These are phyloP conservation scores for Lactifluus rugatus DNA, from an alignment of 768 basidiomycete species.

Conservation along the genomic window DNA sequence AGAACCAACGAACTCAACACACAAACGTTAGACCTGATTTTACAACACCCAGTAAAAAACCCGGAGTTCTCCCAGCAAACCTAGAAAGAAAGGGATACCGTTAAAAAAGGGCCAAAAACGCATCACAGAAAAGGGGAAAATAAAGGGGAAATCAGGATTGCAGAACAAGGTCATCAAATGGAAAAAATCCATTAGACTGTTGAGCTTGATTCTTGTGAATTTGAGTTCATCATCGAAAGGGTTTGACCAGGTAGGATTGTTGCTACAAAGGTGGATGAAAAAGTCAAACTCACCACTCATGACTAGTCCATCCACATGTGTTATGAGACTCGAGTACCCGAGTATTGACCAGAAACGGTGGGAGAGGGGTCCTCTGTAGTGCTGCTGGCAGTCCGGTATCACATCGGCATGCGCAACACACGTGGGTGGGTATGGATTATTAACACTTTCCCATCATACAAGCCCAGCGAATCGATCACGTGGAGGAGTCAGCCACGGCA, in stretches of 20 bases:
- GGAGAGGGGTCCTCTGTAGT: too few species aligned
- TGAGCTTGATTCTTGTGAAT: slow-evolving; percentile 38
- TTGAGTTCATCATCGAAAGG: slow-evolving; percentile 29
- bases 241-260: not conserved
- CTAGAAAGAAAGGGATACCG: not conserved
- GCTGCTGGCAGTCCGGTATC: too few species aligned
- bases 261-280: not conserved
- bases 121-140: not conserved
- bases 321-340: not conserved
- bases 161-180: slow-evolving; percentile 35
- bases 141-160: slow-evolving; percentile 32
- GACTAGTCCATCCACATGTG: not conserved
- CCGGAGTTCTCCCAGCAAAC: not conserved
- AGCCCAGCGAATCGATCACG: too few species aligned
- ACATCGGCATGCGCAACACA: too few species aligned
- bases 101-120: not conserved
- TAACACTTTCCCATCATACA: too few species aligned
- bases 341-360: too few species aligned
- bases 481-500: too few species aligned
- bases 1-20: not conserved
- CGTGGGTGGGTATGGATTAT: too few species aligned
- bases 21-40: not conserved
- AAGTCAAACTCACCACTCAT: not conserved
- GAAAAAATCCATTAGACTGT: slow-evolving; percentile 37
- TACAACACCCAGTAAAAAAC: not conserved